These are phyloP conservation scores for Torulaspora maleeae DNA, from an alignment of 805 yeast species.

Conservation along the genomic window DNA sequence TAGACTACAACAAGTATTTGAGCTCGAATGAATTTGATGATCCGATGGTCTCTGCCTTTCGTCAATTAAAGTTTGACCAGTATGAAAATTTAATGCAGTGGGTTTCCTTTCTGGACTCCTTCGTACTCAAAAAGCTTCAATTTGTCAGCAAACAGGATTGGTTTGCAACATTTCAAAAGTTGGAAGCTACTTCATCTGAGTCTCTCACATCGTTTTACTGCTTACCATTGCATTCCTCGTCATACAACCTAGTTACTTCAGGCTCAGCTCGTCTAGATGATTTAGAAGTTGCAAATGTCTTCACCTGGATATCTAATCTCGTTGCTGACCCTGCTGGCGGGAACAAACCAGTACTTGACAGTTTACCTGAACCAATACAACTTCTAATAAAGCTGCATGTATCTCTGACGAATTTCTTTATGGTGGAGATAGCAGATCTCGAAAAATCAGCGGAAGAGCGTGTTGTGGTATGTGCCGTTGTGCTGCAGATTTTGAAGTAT, in stretches of 20 bases:
- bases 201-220: constrained; percentile 52
- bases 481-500: constrained; percentile 61
- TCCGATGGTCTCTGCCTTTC: constrained; percentile 22
- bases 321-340: constrained; percentile 36
- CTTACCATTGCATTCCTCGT: constrained; percentile 20
- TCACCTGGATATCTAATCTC: constrained; percentile 61
- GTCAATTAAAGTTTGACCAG: constrained; percentile 14
- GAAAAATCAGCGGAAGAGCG: constrained; percentile 56
- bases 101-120: constrained; percentile 57
- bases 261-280: constrained; percentile 43
- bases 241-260: constrained; percentile 19
- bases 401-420: constrained; percentile 60
- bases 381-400: constrained; percentile 61
- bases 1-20: constrained; percentile 15
- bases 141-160: constrained; percentile 59
- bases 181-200: constrained; percentile 64
- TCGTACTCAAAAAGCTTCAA: constrained; percentile 52
- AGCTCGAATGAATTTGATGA: constrained; percentile 30
- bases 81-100: constrained; percentile 52
- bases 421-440: constrained; percentile 59
- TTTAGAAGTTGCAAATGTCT: constrained; percentile 61
- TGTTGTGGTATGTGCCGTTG: constrained; percentile 60
- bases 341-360: constrained; percentile 40
- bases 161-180: constrained; percentile 65
- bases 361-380: constrained; percentile 66